These are phyloP conservation scores for Butyriboletus loyo DNA, from an alignment of 768 basidiomycete species.

Conservation along the genomic window DNA sequence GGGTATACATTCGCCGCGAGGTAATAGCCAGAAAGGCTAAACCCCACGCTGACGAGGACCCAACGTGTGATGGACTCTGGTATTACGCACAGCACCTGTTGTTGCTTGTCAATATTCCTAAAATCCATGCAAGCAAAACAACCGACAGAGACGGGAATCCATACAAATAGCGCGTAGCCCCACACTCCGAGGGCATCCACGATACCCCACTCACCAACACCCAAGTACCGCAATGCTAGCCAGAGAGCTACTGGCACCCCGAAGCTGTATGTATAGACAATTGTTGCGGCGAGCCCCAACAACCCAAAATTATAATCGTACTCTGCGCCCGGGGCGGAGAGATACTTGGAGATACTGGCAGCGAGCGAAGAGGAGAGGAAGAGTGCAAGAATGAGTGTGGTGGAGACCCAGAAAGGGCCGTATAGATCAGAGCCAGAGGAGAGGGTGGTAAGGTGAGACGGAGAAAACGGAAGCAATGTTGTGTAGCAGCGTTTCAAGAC, in stretches of 20 bases:
- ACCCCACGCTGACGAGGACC: conserved; percentile 70
- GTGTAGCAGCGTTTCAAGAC: conserved; percentile 74
- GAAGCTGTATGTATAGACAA: conserved; percentile 88
- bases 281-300: conserved; percentile 73
- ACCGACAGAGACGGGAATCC: conserved; percentile 84
- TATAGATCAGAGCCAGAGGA: conserved; percentile 60
- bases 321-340: conserved; percentile 54
- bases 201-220: conserved; percentile 86
- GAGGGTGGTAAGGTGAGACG: conserved; percentile 61
- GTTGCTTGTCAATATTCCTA: background rate
- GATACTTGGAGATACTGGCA: conserved; percentile 82
- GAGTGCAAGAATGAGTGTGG: conserved; percentile 88
- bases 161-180: conserved; percentile 81
- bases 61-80: conserved; percentile 82
- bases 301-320: conserved; percentile 86
- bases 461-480: conserved; percentile 71
- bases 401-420: conserved; percentile 97
- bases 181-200: conserved; percentile 79
- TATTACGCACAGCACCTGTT: conserved; percentile 78
- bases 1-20: conserved; percentile 85
- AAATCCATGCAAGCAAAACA: background rate
- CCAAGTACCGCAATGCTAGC: conserved; percentile 80
- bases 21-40: conserved; percentile 84
- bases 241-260: conserved; percentile 80
- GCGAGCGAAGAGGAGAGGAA: conserved; percentile 93